phyloP scores from a whole-genome alignment of 306 rosid species.

The Cucumis melo region DNA sequence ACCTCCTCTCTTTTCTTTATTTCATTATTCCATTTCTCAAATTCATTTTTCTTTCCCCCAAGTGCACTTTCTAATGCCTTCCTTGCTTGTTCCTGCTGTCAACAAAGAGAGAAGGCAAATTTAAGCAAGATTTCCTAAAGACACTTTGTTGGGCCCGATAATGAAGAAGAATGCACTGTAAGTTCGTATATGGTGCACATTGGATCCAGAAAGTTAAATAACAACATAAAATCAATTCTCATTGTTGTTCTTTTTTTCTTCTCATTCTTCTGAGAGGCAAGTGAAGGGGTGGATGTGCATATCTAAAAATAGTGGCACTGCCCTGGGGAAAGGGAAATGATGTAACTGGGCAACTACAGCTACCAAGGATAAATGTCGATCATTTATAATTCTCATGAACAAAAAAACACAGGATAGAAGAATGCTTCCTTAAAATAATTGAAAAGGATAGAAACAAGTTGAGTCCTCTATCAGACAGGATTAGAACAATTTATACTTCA shows the following conservation, averaged over 20 bases:
- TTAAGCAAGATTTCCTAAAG: not conserved
- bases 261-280: not conserved
- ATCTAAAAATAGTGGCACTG: not conserved
- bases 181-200: not conserved
- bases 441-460: not conserved
- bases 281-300: not conserved
- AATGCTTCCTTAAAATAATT: not conserved
- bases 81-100: constrained; percentile 75
- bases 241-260: not conserved
- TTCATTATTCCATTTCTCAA: constrained; percentile 79
- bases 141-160: not conserved
- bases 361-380: not conserved
- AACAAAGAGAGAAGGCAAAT: not conserved
- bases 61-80: constrained; percentile 93
- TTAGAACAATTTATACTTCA: not conserved
- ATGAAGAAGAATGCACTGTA: not conserved
- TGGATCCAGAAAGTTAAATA: not conserved
- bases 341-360: not conserved
- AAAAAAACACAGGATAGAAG: not conserved
- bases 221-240: not conserved
- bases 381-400: not conserved
- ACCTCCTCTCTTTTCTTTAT: constrained; percentile 78
- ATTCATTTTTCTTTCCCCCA: constrained; percentile 82
- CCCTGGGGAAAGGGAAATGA: not conserved
- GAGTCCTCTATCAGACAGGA: not conserved